Evolutionary conservation across 164 flowering plant genomes (phyloP).

Genomic region (Kalanchoe fedtschenkoi): DNA sequence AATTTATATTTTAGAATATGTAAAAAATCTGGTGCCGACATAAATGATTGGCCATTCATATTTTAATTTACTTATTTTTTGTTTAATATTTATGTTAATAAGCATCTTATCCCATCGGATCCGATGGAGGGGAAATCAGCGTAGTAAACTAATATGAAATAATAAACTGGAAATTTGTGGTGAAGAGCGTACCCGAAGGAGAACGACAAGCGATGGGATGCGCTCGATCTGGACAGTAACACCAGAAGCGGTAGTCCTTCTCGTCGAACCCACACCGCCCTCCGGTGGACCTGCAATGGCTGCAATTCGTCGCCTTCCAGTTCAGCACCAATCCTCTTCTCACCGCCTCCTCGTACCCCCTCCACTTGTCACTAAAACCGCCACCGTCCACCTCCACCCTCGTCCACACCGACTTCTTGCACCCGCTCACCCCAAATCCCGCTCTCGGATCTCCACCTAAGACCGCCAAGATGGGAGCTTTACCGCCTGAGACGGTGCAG

Average conservation of each 20-base stretch:
- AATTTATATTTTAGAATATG: too few species aligned
- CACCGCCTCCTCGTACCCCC: conserved; percentile 12
- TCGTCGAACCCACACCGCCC: conserved; percentile 41
- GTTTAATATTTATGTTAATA: too few species aligned
- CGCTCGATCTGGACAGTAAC: not conserved
- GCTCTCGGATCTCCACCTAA: not conserved
- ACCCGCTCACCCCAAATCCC: conserved; percentile 2
- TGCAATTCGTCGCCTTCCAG: conserved; percentile 43
- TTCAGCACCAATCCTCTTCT: conserved; percentile 33
- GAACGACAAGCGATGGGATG: not conserved
- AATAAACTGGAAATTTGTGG: not conserved
- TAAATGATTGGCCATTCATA: too few species aligned
- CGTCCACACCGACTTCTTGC: conserved; percentile 6
- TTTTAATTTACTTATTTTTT: too few species aligned
- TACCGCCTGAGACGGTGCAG: not conserved
- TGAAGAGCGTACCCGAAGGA: not conserved
- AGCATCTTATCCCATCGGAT: too few species aligned
- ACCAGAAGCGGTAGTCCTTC: not conserved
- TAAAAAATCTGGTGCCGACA: too few species aligned
- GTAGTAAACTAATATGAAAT: not conserved
- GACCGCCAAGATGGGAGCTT: not conserved
- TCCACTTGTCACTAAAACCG: not conserved
- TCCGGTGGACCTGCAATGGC: conserved; percentile 25
- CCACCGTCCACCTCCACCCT: conserved; percentile 1
- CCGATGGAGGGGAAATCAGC: too few species aligned